Evolutionary conservation across 2,329 filamentous ascomycete species (phyloP), one percentile per base, ranked within the genome.

Genomic region (Aspergillus unguis): DNA sequence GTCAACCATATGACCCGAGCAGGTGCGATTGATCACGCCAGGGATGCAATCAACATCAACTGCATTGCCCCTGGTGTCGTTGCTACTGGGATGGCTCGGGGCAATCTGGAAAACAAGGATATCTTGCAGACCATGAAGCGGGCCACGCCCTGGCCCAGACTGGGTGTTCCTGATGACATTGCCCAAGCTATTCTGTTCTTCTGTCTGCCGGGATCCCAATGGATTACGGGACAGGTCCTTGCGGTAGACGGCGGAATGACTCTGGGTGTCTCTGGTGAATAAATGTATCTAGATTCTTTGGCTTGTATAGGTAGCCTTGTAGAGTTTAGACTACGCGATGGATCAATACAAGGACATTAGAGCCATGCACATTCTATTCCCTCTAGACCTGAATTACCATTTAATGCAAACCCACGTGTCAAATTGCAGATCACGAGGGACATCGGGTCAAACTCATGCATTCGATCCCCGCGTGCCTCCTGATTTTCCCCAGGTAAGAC

Each of bases 241-340:
- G 11, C n/a, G 6, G n/a, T 40, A 6, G 37, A 40, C 25, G 37
- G 37, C 2, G 37, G 37, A 23, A 25, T 40, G n/a, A 40, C 37
- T 6, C 17, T 40, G 11, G 37, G 37, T 40, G 25, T 40, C 1
- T 9, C 37, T 71, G 32, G 17, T 17, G 17, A 17, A 17, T 17
- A 17, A 17, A 17, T 17, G 17, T 17, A 17, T 1, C 1, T 17
- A 17, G 1, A 17, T 17, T 17, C 17, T n/a, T n/a, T n/a, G n/a
- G n/a, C n/a, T n/a, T n/a, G n/a, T n/a, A 17, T 17, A 1, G 17
- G 17, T 17, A 17, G 17, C 17, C 17, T 17, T 17, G 17, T 17
- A 17, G 17, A 17, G 17, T 17, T 17, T 17, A 17, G 17, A 17
- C 17, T 17, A 17, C 17, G 17, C 17, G 17, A 17, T 17, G 17